Evolutionary conservation across 352 stramenopile species (phyloP).

Genomic region (Phytopythium sindhum): DNA sequence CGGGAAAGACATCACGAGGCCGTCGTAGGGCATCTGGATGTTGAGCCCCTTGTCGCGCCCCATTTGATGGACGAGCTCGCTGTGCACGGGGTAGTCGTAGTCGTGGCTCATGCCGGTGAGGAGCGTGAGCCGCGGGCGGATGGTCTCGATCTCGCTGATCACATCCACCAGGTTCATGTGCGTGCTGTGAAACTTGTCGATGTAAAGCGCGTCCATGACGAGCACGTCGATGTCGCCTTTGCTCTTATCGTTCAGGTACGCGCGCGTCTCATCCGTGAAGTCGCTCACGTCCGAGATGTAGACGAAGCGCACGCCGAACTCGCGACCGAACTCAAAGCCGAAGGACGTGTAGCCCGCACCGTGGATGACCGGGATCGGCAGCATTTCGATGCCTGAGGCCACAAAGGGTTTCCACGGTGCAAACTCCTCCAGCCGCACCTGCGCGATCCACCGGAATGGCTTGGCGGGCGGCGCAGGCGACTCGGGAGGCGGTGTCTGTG

Average conservation of each 20-base stretch:
- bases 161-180: slow-evolving; percentile 84
- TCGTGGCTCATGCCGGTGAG: slow-evolving; percentile 87
- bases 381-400: slow-evolving; percentile 40
- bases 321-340: slow-evolving; percentile 76
- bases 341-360: slow-evolving; percentile 73
- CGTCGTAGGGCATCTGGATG: slow-evolving; percentile 85
- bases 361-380: slow-evolving; percentile 80
- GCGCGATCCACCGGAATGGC: slow-evolving; percentile 76
- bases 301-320: slow-evolving; percentile 65
- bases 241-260: slow-evolving; percentile 48
- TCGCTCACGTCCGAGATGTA: slow-evolving; percentile 90
- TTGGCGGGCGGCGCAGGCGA: slow-evolving; percentile 17
- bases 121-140: slow-evolving; percentile 67
- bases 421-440: slow-evolving; percentile 67
- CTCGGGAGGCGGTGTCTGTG: background rate
- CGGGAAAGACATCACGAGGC: slow-evolving; percentile 50
- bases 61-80: slow-evolving; percentile 38
- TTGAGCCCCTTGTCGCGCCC: slow-evolving; percentile 48
- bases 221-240: slow-evolving; percentile 71
- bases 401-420: slow-evolving; percentile 46
- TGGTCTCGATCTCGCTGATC: slow-evolving; percentile 50
- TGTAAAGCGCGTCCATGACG: slow-evolving; percentile 79
- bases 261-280: slow-evolving; percentile 52
- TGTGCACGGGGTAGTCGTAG: slow-evolving; percentile 71
- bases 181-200: slow-evolving; percentile 74